These are phyloP conservation scores for Aspergillus quadrilineatus DNA, from an alignment of 2,329 filamentous ascomycete species.

Conservation along the genomic window DNA sequence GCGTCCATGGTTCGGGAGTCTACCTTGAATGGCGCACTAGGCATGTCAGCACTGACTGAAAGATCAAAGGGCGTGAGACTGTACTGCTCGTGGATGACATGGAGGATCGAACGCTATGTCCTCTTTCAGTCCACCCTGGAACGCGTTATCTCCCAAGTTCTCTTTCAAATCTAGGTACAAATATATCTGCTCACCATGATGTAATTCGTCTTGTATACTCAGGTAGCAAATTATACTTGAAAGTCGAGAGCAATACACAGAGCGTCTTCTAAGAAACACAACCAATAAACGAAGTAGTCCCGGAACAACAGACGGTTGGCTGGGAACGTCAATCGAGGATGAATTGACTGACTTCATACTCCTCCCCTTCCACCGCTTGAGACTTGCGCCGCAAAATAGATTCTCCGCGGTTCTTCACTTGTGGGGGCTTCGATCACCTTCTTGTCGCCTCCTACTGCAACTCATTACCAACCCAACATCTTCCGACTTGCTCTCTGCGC, in stretches of 20 bases:
- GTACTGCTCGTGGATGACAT: slow-evolving; percentile 79
- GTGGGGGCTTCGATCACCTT: slow-evolving; percentile 29
- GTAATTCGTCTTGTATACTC: slow-evolving; percentile 16
- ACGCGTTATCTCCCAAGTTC: slow-evolving; percentile 9
- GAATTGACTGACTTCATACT: background rate
- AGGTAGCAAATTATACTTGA: background rate
- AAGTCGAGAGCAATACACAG: background rate
- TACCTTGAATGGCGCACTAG: slow-evolving; percentile 89
- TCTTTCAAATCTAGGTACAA: background rate
- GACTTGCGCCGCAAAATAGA: slow-evolving; percentile 37
- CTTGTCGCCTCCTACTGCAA: slow-evolving; percentile 14
- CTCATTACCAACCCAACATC: slow-evolving; percentile 1
- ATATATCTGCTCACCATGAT: slow-evolving; percentile 28
- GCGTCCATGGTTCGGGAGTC: background rate
- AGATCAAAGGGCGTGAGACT: slow-evolving; percentile 33
- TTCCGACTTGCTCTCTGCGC: slow-evolving; percentile 17
- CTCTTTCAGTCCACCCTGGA: slow-evolving; percentile 56
- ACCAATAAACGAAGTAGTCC: background rate
- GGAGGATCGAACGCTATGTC: slow-evolving; percentile 73
- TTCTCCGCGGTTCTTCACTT: slow-evolving; percentile 36
- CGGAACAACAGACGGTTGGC: background rate
- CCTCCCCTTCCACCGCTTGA: background rate
- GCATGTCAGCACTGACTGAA: slow-evolving; percentile 19
- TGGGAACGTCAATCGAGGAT: background rate
- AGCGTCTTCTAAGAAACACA: background rate